Conservation (phyloP, 331 rosid species). For the Pyrus hybrid region DNA sequence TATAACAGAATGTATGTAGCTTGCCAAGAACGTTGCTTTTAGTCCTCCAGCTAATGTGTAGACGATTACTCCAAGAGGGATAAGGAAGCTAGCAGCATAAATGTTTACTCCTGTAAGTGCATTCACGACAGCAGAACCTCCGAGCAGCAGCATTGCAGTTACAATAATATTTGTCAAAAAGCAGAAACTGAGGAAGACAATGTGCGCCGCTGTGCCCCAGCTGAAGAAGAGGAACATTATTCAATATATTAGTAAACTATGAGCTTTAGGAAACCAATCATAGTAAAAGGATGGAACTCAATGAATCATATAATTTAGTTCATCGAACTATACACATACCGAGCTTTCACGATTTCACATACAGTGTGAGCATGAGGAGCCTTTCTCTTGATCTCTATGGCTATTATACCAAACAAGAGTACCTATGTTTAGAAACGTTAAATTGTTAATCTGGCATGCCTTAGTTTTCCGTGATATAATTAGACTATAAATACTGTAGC, state of each 20-base stretch:
- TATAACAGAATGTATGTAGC: constrained; percentile 91
- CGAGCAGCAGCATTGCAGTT: constrained; percentile 91
- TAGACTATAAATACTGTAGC: background rate
- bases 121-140: constrained; percentile 92
- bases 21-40: constrained; percentile 94
- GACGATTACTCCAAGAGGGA: constrained; percentile 89
- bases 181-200: constrained; percentile 81
- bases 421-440: constrained; percentile 40
- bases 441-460: background rate
- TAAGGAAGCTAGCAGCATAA: constrained; percentile 90
- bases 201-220: constrained; percentile 82
- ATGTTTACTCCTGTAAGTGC: constrained; percentile 92
- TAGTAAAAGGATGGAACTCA: background rate
- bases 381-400: constrained; percentile 94
- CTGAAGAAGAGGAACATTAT: constrained; percentile 39
- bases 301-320: background rate
- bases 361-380: constrained; percentile 95
- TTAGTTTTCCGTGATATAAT: background rate
- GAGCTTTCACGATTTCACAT: constrained; percentile 91
- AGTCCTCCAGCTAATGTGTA: constrained; percentile 94
- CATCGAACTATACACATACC: constrained; percentile 39
- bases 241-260: background rate
- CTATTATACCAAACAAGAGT: constrained; percentile 81
- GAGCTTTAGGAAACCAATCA: too few relatives aligned
- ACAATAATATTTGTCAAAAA: constrained; percentile 82